Evolutionary conservation across 1,139 yeast species (phyloP).

Genomic region (Debaryomyces udenii): DNA sequence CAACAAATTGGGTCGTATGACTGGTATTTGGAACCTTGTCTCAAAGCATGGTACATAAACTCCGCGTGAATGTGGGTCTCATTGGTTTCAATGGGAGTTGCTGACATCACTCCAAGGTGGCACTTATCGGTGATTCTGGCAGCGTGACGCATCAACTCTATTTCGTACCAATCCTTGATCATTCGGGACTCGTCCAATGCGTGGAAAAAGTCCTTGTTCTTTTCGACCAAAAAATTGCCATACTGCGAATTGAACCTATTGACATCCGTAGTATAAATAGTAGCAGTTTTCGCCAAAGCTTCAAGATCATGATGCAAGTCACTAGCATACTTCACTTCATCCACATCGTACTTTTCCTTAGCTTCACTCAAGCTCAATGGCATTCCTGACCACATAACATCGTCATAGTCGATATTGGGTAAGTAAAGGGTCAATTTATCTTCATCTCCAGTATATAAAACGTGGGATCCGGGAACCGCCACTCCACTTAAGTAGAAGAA

Average conservation of each 20-base stretch:
- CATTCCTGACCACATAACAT: constrained; percentile 95
- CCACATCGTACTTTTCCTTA: constrained; percentile 67
- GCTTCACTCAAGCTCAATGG: constrained; percentile 78
- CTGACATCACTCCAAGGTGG: constrained; percentile 91
- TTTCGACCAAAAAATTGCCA: constrained; percentile 37
- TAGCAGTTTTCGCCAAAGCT: constrained; percentile 22
- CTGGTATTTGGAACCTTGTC: constrained; percentile 89
- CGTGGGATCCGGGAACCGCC: constrained; percentile 74
- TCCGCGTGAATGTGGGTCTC: constrained; percentile 96
- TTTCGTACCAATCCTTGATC: constrained; percentile 81
- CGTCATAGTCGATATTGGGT: constrained; percentile 84
- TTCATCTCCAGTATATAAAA: constrained; percentile 55
- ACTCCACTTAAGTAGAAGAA: constrained; percentile 89
- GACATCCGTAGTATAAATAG: constrained; percentile 46
- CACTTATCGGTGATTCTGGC: constrained; percentile 83
- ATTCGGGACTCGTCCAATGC: constrained; percentile 87
- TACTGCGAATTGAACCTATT: constrained; percentile 39
- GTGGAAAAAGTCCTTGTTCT: constrained; percentile 55
- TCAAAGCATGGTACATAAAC: constrained; percentile 86
- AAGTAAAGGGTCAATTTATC: constrained; percentile 72
- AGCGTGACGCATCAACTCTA: constrained; percentile 76
- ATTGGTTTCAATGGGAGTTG: constrained; percentile 80
- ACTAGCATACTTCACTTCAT: constrained; percentile 66
- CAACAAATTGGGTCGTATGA: constrained; percentile 97
- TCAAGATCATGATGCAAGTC: constrained; percentile 42